Base-by-base conservation (phyloP, 2,329 filamentous ascomycete genomes). In the Phialophora macrospora region DNA sequence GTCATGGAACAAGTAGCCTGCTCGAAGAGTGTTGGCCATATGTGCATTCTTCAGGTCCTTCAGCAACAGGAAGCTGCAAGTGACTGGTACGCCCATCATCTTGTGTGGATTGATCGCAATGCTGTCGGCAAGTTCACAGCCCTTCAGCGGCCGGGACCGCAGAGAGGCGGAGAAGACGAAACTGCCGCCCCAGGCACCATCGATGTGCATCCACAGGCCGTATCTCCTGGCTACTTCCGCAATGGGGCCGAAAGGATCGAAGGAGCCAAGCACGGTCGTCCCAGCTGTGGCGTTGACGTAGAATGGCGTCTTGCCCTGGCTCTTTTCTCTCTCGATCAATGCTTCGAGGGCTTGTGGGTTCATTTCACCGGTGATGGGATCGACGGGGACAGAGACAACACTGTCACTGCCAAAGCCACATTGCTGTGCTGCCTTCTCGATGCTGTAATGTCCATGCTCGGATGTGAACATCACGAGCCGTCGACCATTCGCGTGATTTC, bases 241-340 rank as follows among this genome's bases (percentile, higher is more conserved):
- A 68, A 97, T 88, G 2, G 84, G 85, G 12, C 82, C 77, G 72
- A 97, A 89, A 0, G 91, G 91, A 74, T 97, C 94, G 75, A 90
- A 99, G 0, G 91, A 92, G 17, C 95, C 95, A 68, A 94, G 82
- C 1, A 98, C 94, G 0, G 95, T 99, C 0, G 94, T 97, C 20
- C 95, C 95, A 0, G 95, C 94, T 0, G 95, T 98, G 5, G 93
- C 91, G 75, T 97, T 98, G 75, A 98, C 91, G 78, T 96, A 97
- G 67, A 99, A 90, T 0, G 95, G 94, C 0, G 90, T 95, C 74
- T 89, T 87, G 38, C 91, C 92, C 57, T 88, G 83, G 0, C 75
- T 72, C 72, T 88, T 87, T 26, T 90, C 88, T 61, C 84, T 81
- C 4, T 80, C 58, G 32, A 97, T 81, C 48, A 88, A 80, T 1